phyloP scores from a whole-genome alignment of 768 basidiomycete species.

The Leccinum variicolor region DNA sequence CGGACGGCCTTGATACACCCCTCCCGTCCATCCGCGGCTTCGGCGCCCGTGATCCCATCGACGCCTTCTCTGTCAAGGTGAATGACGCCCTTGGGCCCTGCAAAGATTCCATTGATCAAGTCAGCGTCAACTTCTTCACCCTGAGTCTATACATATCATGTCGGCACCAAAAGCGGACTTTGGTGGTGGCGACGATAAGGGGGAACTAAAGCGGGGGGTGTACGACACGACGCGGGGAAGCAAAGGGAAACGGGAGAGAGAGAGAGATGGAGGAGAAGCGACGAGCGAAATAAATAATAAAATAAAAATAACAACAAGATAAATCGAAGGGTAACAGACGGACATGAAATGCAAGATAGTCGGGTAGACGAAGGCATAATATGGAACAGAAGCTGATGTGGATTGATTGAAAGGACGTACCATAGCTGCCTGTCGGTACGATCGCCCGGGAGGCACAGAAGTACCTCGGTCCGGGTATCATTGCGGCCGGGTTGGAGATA shows the following conservation, averaged over 20 bases:
- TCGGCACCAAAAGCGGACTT: slow-evolving; percentile 12
- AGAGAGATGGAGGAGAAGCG: neutral
- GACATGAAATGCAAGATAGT: slow-evolving; percentile 1
- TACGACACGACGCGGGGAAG: neutral
- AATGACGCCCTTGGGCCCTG: slow-evolving; percentile 53
- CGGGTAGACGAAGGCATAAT: neutral
- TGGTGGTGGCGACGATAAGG: slow-evolving; percentile 10
- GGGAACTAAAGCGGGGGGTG: neutral
- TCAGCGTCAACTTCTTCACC: neutral
- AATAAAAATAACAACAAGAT: neutral
- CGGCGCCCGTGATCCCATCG: slow-evolving; percentile 55
- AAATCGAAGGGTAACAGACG: neutral
- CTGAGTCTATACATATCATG: neutral
- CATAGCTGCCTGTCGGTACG: slow-evolving; percentile 58
- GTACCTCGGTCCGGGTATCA: slow-evolving; percentile 62
- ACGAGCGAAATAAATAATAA: neutral
- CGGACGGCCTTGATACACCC: slow-evolving; percentile 55
- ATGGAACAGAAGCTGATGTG: neutral
- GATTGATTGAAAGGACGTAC: slow-evolving; percentile 29
- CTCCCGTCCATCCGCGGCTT: slow-evolving; percentile 55
- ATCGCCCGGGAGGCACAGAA: slow-evolving; percentile 60
- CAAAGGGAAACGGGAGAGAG: neutral
- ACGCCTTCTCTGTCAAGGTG: slow-evolving; percentile 47
- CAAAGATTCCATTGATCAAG: neutral
- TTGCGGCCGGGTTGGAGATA: slow-evolving; percentile 39